Evolutionary conservation across 2,329 filamentous ascomycete genomes (phyloP).

Genomic region (Thermomyces lanuginosus): DNA sequence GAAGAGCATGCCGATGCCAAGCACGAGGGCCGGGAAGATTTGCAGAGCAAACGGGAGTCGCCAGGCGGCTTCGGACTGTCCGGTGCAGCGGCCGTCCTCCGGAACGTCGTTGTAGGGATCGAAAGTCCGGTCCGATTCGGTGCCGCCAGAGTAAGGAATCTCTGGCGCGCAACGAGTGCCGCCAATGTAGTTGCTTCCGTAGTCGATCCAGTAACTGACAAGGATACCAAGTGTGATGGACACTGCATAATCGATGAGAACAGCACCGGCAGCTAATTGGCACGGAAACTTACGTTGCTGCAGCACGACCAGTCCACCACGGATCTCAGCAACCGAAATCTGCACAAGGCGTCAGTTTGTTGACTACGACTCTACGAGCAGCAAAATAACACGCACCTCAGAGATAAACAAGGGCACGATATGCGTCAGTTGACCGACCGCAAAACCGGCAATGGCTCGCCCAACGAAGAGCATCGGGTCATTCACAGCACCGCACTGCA

Average conservation of each 20-base stretch:
- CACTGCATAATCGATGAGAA: no score
- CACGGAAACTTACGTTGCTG: slow-evolving; percentile 18
- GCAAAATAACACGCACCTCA: slow-evolving; percentile 25
- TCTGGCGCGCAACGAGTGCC: slow-evolving; percentile 32
- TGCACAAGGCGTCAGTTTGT: slow-evolving; percentile 9
- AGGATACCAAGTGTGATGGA: slow-evolving; percentile 24
- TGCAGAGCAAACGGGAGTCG: slow-evolving; percentile 33
- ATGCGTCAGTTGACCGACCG: slow-evolving; percentile 29
- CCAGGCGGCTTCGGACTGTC: slow-evolving; percentile 34
- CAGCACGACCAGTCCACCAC: slow-evolving; percentile 22
- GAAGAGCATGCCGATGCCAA: slow-evolving; percentile 29
- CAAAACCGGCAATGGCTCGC: slow-evolving; percentile 30
- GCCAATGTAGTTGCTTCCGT: slow-evolving; percentile 30
- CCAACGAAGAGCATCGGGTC: slow-evolving; percentile 30
- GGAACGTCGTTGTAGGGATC: slow-evolving; percentile 27
- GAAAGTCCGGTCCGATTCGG: slow-evolving; percentile 21
- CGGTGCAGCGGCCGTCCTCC: slow-evolving; percentile 28
- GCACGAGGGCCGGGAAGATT: slow-evolving; percentile 23
- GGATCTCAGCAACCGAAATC: slow-evolving; percentile 28
- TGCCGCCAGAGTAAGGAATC: slow-evolving; percentile 32
- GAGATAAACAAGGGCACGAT: slow-evolving; percentile 40
- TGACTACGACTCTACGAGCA: neutral
- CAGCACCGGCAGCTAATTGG: no score
- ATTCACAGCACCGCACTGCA: slow-evolving; percentile 29
- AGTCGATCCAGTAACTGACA: slow-evolving; percentile 26